Evolutionary conservation across 2,329 filamentous ascomycete genomes (phyloP), one percentile per base, ranked within the genome.

Genomic region (Gnomoniopsis sp.): DNA sequence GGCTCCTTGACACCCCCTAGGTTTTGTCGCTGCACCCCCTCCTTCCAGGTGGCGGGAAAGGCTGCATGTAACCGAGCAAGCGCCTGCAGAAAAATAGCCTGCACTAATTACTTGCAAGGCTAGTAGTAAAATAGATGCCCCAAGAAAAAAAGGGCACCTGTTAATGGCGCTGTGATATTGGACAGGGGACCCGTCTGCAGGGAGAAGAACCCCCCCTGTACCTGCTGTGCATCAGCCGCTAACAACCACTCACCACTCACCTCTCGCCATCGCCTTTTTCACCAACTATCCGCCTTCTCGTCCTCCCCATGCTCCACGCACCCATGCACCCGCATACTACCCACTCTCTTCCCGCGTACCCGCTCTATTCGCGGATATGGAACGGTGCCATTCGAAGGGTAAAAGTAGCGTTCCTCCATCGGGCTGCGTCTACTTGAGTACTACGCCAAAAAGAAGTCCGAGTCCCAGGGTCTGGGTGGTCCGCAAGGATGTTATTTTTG

Each of bases 231-330:
- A 57, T 59, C 52, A 57, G 53, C 43, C 44, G 49, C 57, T 14
- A n/a, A n/a, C 49, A 46, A 46, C 59, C 59, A 61, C 57, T 61
- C 57, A 59, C 17, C 59, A 22, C 47, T 55, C 59, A 53, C 53
- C 56, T 43, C 53, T 52, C n/a, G n/a, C 11, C 30, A 46, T n/a
- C n/a, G 51, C 34, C 51, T 23, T 53, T 22, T n/a, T 19, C 2
- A 10, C n/a, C 50, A 26, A 6, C 17, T 22, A 4, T 14, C 12
- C 19, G 2, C 21, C 46, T 26, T 30, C 17, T 3, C 12, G 15
- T n/a, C 11, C 22, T 33, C 12, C 34, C 22, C 22, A 36, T n/a
- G 33, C 43, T 26, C 15, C 15, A 21, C 22, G 15, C 34, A 34
- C 23, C 21, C 23, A 17, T 26, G 34, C 38, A 36, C 15, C 36